Conservation (phyloP, 352 stramenopile species). For the Globisporangium okanoganense region DNA sequence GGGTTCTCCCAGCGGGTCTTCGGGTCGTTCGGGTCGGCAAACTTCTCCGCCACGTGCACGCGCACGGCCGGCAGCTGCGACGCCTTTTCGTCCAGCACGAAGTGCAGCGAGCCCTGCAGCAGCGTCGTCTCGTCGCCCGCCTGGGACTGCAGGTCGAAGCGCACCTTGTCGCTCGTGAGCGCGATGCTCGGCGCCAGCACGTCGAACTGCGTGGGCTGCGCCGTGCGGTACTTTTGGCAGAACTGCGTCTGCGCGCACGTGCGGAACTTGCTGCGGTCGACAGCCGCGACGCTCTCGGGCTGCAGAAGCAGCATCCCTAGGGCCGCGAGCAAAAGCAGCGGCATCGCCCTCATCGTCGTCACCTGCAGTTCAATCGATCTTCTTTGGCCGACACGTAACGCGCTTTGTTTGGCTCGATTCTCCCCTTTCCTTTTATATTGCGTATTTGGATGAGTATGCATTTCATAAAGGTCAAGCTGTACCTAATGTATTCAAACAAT, state of each 20-base stretch:
- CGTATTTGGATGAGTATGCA: background rate
- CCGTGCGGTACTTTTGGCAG: slow-evolving; percentile 80
- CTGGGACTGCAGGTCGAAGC: slow-evolving; percentile 33
- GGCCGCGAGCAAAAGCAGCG: background rate
- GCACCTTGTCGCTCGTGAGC: slow-evolving; percentile 27
- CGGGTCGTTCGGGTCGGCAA: slow-evolving; percentile 40
- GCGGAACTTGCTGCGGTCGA: slow-evolving; percentile 98
- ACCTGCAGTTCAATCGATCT: background rate
- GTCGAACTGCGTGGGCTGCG: slow-evolving; percentile 25
- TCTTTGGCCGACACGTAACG: slow-evolving; percentile 4
- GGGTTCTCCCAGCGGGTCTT: slow-evolving; percentile 55
- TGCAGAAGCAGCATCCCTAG: background rate
- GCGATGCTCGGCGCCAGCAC: slow-evolving; percentile 32
- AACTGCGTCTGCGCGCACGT: slow-evolving; percentile 98
- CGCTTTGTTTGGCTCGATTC: background rate
- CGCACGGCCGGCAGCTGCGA: slow-evolving; percentile 45
- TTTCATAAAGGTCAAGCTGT: background rate
- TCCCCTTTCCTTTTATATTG: background rate
- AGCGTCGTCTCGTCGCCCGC: slow-evolving; percentile 18
- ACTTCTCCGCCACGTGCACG: slow-evolving; percentile 55
- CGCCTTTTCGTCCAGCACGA: slow-evolving; percentile 38
- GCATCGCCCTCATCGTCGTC: background rate
- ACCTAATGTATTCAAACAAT: background rate
- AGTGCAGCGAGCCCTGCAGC: slow-evolving; percentile 45
- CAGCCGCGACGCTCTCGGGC: slow-evolving; percentile 33